Evolutionary conservation across 768 basidiomycete genomes (phyloP), one percentile per base, ranked within the genome.

Genomic region (Saitozyma podzolica): DNA sequence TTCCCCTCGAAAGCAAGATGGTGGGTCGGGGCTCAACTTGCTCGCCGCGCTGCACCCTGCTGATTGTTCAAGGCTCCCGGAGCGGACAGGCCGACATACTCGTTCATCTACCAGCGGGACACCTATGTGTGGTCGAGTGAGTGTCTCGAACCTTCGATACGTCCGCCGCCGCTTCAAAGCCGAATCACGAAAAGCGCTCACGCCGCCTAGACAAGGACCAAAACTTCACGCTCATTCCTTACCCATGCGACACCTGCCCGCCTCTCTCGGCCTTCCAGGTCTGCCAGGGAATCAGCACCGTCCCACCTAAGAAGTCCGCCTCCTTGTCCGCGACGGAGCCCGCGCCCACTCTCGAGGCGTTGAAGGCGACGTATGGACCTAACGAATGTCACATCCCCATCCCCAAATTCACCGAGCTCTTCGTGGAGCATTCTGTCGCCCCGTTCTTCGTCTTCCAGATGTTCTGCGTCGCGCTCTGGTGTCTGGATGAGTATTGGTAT

Each of bases 391-490:
- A 96, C 77, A 97, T 99, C 66, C 96, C 96, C 2, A 90, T 99
- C 48, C 96, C 96, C 8, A 89, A 90, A 0, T 99, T 99, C 76
- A 84, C 85, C 9, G 90, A 92, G 67, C 85, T 99, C 42, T 97
- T 99, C 69, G 84, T 82, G 20, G 96, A 99, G 82, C 96, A 99
- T 75, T 93, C 95, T 0, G 94, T 93, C 6, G 96, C 96, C 0
- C 96, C 96, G 0, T 99, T 99, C 85, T 99, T 99, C 80, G 96
- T 99, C 37, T 99, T 99, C 81, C 96, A 99, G 81, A 81, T 98
- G 16, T 98, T 99, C 81, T 98, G 96, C 66, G 96, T 97, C 1
- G 92, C 91, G 0, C 82, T 99, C 9, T 99, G 96, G 96, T 92
- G 90, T 76, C 80, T 99, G 71, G 96, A 99, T 72, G 96, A 98